Percentiles rank a stretch among this genome's conserved stretches.
Conservation (phyloP, 2,329 filamentous ascomycete species). For the Calonectria ilicicola region DNA sequence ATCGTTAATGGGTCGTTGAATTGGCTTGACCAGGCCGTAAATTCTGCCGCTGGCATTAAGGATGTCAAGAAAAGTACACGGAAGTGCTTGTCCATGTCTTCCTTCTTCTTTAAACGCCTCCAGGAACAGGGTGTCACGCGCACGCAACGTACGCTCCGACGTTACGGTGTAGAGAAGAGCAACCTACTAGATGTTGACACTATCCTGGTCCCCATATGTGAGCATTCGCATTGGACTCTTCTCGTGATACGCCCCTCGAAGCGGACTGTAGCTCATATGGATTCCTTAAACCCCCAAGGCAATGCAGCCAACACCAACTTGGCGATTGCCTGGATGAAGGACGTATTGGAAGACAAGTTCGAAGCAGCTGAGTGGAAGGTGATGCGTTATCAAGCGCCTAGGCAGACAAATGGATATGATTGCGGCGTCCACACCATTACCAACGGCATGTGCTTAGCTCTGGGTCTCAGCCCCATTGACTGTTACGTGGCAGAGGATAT, state of each 20-base stretch:
- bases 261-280: constrained; percentile 74
- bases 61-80: constrained; percentile 61
- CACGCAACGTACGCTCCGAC: constrained; percentile 68
- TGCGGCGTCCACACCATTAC: constrained; percentile 84
- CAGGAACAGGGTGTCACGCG: constrained; percentile 58
- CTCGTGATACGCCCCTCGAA: constrained; percentile 73
- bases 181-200: constrained; percentile 75
- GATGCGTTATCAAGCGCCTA: constrained; percentile 61
- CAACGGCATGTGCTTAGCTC: constrained; percentile 74
- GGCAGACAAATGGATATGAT: constrained; percentile 76
- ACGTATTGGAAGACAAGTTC: constrained; percentile 67
- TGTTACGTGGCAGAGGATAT: constrained; percentile 66
- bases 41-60: constrained; percentile 65
- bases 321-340: constrained; percentile 66
- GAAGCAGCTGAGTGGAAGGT: constrained; percentile 70
- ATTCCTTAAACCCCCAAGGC: constrained; percentile 68
- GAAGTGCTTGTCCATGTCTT: constrained; percentile 72
- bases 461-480: constrained; percentile 64
- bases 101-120: constrained; percentile 73
- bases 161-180: constrained; percentile 66
- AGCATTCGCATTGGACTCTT: constrained; percentile 77
- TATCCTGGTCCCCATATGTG: constrained; percentile 77
- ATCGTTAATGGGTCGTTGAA: constrained; percentile 76
- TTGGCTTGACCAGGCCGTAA: constrained; percentile 70
- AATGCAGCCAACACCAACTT: constrained; percentile 53